Conservation (phyloP, 1,284 basidiomycete genomes). For the Vanrija humicola region DNA sequence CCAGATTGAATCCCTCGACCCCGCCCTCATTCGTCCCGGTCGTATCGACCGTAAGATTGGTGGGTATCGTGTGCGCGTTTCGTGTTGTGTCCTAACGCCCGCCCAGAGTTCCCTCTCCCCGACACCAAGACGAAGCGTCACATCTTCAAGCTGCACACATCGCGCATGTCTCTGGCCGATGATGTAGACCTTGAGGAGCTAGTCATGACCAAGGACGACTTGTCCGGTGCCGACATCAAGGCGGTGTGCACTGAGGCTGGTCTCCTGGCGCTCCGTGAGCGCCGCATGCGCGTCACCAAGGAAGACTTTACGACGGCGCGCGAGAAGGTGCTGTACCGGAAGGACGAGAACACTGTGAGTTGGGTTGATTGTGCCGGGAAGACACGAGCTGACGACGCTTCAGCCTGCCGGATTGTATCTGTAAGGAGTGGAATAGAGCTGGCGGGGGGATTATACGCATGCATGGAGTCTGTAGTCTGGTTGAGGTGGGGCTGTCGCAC, state of each 20-base stretch:
- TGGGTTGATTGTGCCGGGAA: neutral
- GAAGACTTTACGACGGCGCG: conserved; percentile 78
- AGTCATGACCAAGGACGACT: conserved; percentile 91
- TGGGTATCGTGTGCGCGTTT: conserved; percentile 36
- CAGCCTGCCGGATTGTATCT: conserved; percentile 44
- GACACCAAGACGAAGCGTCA: conserved; percentile 96
- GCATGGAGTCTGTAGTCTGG: conserved; percentile 6
- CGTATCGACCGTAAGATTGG: conserved; percentile 96
- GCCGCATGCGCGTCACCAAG: conserved; percentile 95
- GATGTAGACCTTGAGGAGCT: conserved; percentile 98
- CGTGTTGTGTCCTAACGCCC: neutral
- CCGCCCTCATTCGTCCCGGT: conserved; percentile 93
- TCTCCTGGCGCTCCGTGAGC: conserved; percentile 85
- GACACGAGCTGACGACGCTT: neutral
- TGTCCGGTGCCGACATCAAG: conserved; percentile 97
- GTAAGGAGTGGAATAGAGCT: conserved; percentile 16
- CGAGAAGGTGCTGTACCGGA: conserved; percentile 87
- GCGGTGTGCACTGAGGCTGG: conserved; percentile 97
- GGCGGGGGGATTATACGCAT: neutral
- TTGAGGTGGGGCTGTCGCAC: neutral
- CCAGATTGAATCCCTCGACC: conserved; percentile 87
- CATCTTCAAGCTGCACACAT: conserved; percentile 96
- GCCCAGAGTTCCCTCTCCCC: conserved; percentile 79
- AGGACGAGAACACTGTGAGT: conserved; percentile 77
- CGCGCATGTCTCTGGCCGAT: conserved; percentile 84